Evolutionary conservation across 192 early-diverging fungal genomes (phyloP), one percentile per base, ranked within the genome.

Genomic region (Piromyces finnis): DNA sequence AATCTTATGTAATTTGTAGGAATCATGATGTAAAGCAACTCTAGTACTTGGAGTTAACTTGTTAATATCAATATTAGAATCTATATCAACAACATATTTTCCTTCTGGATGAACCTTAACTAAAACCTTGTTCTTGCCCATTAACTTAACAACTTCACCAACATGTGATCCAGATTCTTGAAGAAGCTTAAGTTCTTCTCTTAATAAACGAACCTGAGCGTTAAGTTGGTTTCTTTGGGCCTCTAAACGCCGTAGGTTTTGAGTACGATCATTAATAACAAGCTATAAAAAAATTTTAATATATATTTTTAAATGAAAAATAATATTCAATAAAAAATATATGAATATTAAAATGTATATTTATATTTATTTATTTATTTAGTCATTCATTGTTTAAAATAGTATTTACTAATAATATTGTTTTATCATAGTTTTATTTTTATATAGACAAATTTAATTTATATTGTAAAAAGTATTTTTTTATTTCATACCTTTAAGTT

Each of bases 211-310:
- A 17, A 99, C 97, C 91, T 96, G 96, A 27, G 96, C 92, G 81
- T 99, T 99, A 80, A 99, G 87, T 81, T 95, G 92, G 86, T 99
- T 99, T 79, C 97, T 91, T 86, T 99, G 97, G 7, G 97, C 97
- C 88, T 99, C 97, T 30, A 99, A 90, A 85, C 97, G 96, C 78
- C 96, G 90, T 82, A 99, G 88, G 87, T 99, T 97, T 85, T 97
- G 96, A 28, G 35, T 35, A 78, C 30, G 35, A 37, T 35, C 78
- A 28, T 37, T 37, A 30, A 78, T 78, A 78, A 78, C 30, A 35
- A 30, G 78, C 78, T 37, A 28, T 35, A 26, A 22, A 22, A 30
- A 35, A 26, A 32, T 32, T 32, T 32, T 32, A 32, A 6, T 32
- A 6, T 32, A 32, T 32, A 6, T 32, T 32, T 32, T 32, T 32